Evolutionary conservation across 164 flowering plant genomes (phyloP).

Genomic region (Stephania cephalantha): DNA sequence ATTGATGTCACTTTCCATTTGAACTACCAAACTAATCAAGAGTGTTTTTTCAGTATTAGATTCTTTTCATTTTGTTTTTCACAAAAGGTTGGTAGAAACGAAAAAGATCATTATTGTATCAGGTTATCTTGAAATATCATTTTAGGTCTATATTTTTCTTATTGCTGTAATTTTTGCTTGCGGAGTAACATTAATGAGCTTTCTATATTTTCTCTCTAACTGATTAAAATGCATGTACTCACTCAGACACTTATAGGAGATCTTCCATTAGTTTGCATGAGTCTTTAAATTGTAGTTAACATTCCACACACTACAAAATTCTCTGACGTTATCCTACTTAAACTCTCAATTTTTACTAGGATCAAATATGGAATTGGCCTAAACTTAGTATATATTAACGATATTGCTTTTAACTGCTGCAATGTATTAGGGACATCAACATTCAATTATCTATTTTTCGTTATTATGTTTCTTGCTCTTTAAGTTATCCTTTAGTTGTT

Average conservation of each 20-base stretch:
- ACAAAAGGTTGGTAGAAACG: background rate
- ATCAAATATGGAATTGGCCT: no score
- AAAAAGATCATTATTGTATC: background rate
- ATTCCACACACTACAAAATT: background rate
- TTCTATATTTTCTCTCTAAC: background rate
- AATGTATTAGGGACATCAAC: no score
- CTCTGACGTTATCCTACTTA: background rate
- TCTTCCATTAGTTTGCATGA: background rate
- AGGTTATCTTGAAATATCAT: background rate
- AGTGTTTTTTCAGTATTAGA: no score
- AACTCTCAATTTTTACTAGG: background rate
- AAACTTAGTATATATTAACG: no score
- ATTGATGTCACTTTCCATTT: background rate
- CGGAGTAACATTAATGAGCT: background rate
- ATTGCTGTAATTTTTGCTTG: background rate
- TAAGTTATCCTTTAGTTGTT: no score
- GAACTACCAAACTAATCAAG: background rate
- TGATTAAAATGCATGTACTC: background rate
- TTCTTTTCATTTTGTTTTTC: background rate
- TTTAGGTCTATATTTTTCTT: background rate
- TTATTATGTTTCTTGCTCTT: no score
- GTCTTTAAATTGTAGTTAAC: background rate
- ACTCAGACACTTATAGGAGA: background rate
- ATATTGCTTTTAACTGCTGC: no score
- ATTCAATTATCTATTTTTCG: no score